Base-by-base conservation (phyloP, 805 yeast genomes). In the Saturnispora ahearnii region DNA sequence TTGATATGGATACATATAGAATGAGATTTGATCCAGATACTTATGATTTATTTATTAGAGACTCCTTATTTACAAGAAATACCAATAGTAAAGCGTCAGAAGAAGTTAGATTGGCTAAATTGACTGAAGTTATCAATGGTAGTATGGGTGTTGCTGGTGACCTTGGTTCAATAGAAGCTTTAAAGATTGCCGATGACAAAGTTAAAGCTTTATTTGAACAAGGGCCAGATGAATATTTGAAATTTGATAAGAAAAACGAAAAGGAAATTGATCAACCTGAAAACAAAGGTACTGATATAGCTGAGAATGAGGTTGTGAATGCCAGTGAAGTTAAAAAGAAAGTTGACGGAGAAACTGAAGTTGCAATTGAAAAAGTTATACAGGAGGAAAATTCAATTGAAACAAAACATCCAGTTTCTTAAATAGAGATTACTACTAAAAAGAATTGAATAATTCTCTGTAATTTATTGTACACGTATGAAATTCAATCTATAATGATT, bases 21-120 rank as follows among this genome's bases (percentile, higher is more conserved):
- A 68, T 93, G 59, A 81, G 85, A 61, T 89, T 91, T 62, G 95
- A 87, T 61, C 75, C 84, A 4, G 81, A 76, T 5, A 79, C 96
- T 0, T 79, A 76, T 55, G 99, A 93, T 68, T 83, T 82, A 55
- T 88, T 85, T 59, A 76, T 87, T 2, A 73, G 95, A 45, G 74
- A 73, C 53, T 68, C 81, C 1, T 69, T 78, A 15, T 80, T 72
- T 53, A 57, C 58, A 9, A 52, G 55, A n/a, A 71, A 66, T 30
- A 50, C 58, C 2, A 18, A 48, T 21, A 38, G 44, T 21, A 47
- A 51, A 29, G 57, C 55, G 31, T 45, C 54, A 22, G 41, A 48
- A 26, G 49, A 53, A 9, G 38, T 50, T 7, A 58, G 59, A 41
- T 7, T 59, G 33, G 50, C 53, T 4, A 55, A 62, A 10, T 63